phyloP scores from a whole-genome alignment of 2,329 filamentous ascomycete species.

The Cercospora sesami region DNA sequence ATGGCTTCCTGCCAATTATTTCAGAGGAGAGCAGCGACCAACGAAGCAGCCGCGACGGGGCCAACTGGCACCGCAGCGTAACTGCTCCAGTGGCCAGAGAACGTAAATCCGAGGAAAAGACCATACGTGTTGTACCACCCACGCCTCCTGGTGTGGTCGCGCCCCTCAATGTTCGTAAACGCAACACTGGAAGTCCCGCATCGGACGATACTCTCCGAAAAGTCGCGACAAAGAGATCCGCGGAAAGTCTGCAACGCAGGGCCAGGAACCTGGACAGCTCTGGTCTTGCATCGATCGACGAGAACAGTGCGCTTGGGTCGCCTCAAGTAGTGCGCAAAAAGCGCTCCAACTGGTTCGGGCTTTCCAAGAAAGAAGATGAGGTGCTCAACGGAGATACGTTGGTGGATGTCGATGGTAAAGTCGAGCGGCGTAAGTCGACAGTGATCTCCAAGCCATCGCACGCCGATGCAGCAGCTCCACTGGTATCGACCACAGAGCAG shows the following conservation, averaged over 20 bases:
- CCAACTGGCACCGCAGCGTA: constrained; percentile 44
- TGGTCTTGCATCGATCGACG: constrained; percentile 33
- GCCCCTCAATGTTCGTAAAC: constrained; percentile 59
- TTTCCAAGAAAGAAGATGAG: constrained; percentile 31
- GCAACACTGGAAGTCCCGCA: constrained; percentile 35
- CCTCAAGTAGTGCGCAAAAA: constrained; percentile 43
- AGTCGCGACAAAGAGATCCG: constrained; percentile 25
- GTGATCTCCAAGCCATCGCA: constrained; percentile 34
- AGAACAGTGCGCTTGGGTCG: constrained; percentile 31
- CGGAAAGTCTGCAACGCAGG: constrained; percentile 28
- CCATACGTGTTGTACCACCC: constrained; percentile 59
- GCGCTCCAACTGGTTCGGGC: constrained; percentile 51
- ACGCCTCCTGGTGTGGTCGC: constrained; percentile 53
- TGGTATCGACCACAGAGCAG: constrained; percentile 47
- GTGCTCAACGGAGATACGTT: constrained; percentile 10
- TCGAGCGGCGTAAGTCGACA: constrained; percentile 26
- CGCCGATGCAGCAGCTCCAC: constrained; percentile 35
- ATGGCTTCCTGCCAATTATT: constrained; percentile 51
- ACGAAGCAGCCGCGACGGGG: constrained; percentile 36
- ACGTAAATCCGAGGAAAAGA: constrained; percentile 42
- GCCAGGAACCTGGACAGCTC: constrained; percentile 21
- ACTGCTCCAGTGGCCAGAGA: constrained; percentile 44
- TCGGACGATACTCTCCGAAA: constrained; percentile 22
- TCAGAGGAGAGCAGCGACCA: constrained; percentile 48
- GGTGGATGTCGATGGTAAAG: constrained; percentile 20